A percentile compares a stretch with the other conserved stretches of the same genome.
Conservation (phyloP, 1,284 basidiomycete species). For the Trametes polyzona region DNA sequence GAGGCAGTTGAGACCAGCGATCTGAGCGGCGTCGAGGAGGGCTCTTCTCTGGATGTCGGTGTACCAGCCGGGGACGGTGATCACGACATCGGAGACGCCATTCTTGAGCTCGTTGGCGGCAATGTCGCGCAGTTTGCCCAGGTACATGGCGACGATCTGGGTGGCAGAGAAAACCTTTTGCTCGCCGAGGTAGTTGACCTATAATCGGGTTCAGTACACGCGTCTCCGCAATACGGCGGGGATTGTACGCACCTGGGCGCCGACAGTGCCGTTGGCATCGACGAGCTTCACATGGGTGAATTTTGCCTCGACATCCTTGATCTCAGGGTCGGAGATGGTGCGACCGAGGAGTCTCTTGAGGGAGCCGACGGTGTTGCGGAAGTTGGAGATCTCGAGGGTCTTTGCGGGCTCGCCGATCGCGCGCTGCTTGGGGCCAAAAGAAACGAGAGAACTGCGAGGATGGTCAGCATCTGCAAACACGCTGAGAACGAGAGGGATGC, state of each 20-base stretch:
- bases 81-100: slow-evolving; percentile 86
- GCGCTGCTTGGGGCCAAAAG: slow-evolving; percentile 88
- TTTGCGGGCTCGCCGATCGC: slow-evolving; percentile 92
- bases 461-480: slow-evolving; percentile 5
- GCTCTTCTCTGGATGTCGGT: slow-evolving; percentile 91
- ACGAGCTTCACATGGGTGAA: slow-evolving; percentile 85
- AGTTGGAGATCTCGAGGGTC: slow-evolving; percentile 97
- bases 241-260: slow-evolving; percentile 68
- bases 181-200: slow-evolving; percentile 91
- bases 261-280: slow-evolving; percentile 82
- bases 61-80: slow-evolving; percentile 94
- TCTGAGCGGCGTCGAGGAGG: slow-evolving; percentile 83
- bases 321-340: slow-evolving; percentile 75
- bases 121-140: slow-evolving; percentile 88
- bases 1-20: slow-evolving; percentile 87
- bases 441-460: slow-evolving; percentile 78
- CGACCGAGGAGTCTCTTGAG: slow-evolving; percentile 89
- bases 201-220: not conserved
- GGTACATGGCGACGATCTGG: slow-evolving; percentile 86
- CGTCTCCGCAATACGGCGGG: not conserved
- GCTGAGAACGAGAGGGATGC: slow-evolving; percentile 33
- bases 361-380: slow-evolving; percentile 92
- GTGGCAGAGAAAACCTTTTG: slow-evolving; percentile 78
- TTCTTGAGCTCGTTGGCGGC: slow-evolving; percentile 81
- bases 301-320: slow-evolving; percentile 84